Evolutionary conservation across 2,329 filamentous ascomycete genomes (phyloP), one percentile per base, ranked within the genome.

Genomic region (Neofusicoccum umdonicola): DNA sequence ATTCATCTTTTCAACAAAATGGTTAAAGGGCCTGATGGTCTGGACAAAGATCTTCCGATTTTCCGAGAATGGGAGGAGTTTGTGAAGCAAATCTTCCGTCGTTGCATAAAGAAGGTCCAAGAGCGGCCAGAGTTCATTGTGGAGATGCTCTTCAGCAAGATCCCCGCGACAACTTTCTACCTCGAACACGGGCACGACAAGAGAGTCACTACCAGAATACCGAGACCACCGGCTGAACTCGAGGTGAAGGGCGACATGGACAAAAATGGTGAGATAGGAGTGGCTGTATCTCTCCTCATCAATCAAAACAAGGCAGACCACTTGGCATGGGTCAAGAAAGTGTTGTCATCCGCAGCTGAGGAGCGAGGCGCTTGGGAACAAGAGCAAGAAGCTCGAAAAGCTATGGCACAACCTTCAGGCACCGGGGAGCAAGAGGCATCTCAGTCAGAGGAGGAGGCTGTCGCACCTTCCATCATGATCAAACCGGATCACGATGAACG

Each of bases 61-160:
- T 96, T 86, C 79, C 90, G 88, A 70, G 95, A 99, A 70, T 98
- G 94, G 92, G 90, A 96, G 72, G 92, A 96, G 71, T 83, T 99
- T 41, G 86, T 92, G 4, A 90, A 89, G 75, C 93, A 97, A 71
- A 84, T 98, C 44, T 85, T 97, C 68, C 88, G 89, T 69, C 90
- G 89, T 72, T 90, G 94, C 68, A 84, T 92, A 63, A 93, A 90
- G 72, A 96, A 95, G 78, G 84, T 98, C 1, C 86, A 95, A 67
- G 88, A 97, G 69, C 86, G 93, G 48, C 93, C 93, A 0, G 91
- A 94, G 67, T 82, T 97, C 45, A 85, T 96, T 57, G 89, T 96
- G 0, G 95, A 99, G 78, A 87, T 99, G 84, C 83, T 99, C 13
- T 99, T 99, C 77, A 96, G 91, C 76, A 99, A 99, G 77, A 90